Conservation (phyloP, 306 rosid genomes). For the Cicer judaicum region DNA sequence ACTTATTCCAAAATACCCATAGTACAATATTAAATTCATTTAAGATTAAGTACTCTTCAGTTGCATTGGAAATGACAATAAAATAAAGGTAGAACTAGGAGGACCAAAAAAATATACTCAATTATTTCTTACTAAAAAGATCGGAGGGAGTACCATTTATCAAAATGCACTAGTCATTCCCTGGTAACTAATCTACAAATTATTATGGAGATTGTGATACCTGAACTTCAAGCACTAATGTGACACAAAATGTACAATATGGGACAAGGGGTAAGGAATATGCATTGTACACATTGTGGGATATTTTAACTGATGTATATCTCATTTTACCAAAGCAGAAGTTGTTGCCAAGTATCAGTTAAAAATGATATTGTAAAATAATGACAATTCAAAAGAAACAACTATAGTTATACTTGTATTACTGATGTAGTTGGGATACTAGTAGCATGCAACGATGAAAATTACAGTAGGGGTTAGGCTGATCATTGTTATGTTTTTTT, state of each 20-base stretch:
- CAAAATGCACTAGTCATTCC: neutral
- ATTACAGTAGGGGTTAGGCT: too few species aligned
- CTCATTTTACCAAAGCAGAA: neutral
- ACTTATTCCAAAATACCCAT: neutral
- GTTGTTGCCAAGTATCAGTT: constrained; percentile 13
- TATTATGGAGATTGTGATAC: neutral
- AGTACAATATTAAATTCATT: neutral
- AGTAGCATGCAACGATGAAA: too few species aligned
- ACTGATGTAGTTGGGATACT: too few species aligned
- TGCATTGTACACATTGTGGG: neutral
- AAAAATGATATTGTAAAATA: constrained; percentile 3
- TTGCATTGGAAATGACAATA: neutral
- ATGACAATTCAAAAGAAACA: neutral
- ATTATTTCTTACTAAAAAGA: too few species aligned
- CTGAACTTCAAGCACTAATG: neutral
- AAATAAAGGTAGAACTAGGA: neutral
- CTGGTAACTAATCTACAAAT: neutral
- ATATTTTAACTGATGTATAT: constrained; percentile 9
- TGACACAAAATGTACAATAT: neutral
- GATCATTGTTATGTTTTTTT: too few species aligned
- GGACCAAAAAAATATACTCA: too few species aligned
- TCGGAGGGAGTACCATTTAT: too few species aligned
- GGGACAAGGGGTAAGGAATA: constrained; percentile 16
- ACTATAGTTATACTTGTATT: neutral
- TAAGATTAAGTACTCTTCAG: neutral